Conservation (phyloP, 2,329 filamentous ascomycete genomes). For the Diaporthe citri region DNA sequence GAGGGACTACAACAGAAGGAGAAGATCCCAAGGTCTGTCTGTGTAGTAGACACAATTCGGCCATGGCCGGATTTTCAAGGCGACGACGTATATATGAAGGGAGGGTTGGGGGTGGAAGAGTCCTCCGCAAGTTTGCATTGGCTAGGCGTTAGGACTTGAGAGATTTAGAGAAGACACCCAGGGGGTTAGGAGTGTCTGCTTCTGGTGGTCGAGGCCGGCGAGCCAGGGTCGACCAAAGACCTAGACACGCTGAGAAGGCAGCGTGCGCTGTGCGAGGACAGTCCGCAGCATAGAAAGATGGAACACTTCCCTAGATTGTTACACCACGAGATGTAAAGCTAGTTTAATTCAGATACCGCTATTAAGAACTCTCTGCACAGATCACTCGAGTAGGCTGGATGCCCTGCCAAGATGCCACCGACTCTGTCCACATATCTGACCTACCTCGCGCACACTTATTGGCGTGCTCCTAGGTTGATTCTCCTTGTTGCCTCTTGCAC, state of each 20-base stretch:
- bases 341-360: not conserved
- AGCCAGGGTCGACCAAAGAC: not conserved
- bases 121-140: slow-evolving; percentile 23
- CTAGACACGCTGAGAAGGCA: slow-evolving; percentile 1
- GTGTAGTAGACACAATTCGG: slow-evolving; percentile 10
- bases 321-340: not conserved
- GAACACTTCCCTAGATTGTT: slow-evolving; percentile 12
- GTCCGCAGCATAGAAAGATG: slow-evolving; percentile 4
- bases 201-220: not conserved
- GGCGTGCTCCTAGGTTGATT: no score
- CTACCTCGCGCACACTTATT: no score
- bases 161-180: slow-evolving; percentile 1
- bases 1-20: slow-evolving; percentile 44
- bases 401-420: no score
- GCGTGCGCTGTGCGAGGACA: not conserved
- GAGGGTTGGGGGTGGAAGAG: not conserved
- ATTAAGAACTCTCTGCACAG: not conserved
- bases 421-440: not conserved
- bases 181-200: not conserved
- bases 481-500: no score
- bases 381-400: not conserved
- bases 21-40: slow-evolving; percentile 32
- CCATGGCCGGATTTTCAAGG: not conserved
- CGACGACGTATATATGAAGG: not conserved
- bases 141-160: slow-evolving; percentile 30